Percentiles rank a stretch among this genome's conserved stretches.
Evolutionary conservation across 192 early-diverging fungal species (phyloP).

Genomic region (Lobosporangium transversale): DNA sequence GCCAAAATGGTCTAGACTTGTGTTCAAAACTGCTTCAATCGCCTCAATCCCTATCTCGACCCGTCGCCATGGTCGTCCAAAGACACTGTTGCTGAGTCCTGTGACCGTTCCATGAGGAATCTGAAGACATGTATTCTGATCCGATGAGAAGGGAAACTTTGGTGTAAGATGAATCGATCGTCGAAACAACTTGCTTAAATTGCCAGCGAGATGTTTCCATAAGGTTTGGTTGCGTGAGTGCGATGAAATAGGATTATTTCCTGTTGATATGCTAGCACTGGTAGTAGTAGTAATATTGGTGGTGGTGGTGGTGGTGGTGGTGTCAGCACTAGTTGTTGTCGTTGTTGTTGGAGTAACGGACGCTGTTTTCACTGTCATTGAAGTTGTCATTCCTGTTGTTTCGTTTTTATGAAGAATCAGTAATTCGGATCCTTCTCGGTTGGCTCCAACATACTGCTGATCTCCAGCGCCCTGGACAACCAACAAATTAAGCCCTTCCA

Average conservation of each 20-base stretch:
- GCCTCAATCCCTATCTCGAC: constrained; percentile 42
- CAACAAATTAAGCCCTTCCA: constrained; percentile 56
- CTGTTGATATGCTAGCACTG: background rate
- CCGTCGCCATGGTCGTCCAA: constrained; percentile 53
- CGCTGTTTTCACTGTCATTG: no score
- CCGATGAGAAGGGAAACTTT: background rate
- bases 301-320: background rate
- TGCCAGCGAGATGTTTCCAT: no score
- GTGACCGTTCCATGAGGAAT: background rate
- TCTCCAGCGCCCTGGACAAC: constrained; percentile 26
- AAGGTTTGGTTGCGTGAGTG: no score
- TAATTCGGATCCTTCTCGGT: constrained; percentile 32
- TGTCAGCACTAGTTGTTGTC: no score
- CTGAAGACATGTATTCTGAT: background rate
- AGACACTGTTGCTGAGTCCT: constrained; percentile 55
- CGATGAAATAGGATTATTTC: background rate
- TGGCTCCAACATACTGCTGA: constrained; percentile 40
- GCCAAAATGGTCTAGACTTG: constrained; percentile 19
- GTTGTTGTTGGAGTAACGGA: no score
- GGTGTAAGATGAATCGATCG: background rate
- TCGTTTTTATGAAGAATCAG: constrained; percentile 22
- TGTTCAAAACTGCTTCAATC: constrained; percentile 23
- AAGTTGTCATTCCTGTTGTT: no score
- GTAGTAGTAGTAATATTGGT: background rate
- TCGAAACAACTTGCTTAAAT: no score